Evolutionary conservation across 176 grass and related monocot species (phyloP).

Genomic region (Carex pumila): DNA sequence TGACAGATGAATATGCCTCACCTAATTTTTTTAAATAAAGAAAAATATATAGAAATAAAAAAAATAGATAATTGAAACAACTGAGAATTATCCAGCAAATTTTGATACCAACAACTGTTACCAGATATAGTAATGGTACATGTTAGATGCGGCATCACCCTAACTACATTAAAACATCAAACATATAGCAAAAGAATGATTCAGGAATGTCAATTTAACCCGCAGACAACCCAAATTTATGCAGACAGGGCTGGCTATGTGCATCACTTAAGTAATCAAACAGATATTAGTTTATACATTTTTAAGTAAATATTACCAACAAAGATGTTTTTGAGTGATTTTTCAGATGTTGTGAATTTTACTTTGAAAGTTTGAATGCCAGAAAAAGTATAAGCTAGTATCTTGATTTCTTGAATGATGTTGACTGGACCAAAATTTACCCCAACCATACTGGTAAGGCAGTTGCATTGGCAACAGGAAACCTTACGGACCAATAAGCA

Average conservation of each 20-base stretch:
- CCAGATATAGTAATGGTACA: not conserved
- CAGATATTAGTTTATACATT: not conserved
- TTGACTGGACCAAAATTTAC: not conserved
- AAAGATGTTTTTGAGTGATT: not conserved
- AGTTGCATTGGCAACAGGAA: not conserved
- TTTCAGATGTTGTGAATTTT: not conserved
- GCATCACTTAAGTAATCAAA: not conserved
- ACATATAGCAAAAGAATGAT: not conserved
- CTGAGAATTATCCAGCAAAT: not conserved
- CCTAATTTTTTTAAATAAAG: slow-evolving; percentile 23
- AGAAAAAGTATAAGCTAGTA: not conserved
- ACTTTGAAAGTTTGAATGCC: not conserved
- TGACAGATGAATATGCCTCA: slow-evolving; percentile 40
- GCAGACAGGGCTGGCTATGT: no score
- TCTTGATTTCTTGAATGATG: not conserved
- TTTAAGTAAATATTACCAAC: not conserved
- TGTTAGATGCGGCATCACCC: not conserved
- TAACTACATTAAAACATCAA: not conserved
- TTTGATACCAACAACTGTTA: not conserved
- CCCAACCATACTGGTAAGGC: not conserved
- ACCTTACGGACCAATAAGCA: not conserved
- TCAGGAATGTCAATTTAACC: not conserved
- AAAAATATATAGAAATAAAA: not conserved
- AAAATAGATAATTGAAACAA: not conserved
- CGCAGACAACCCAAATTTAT: not conserved